phyloP scores from a whole-genome alignment of 768 basidiomycete species.

The Galerina sulciceps region DNA sequence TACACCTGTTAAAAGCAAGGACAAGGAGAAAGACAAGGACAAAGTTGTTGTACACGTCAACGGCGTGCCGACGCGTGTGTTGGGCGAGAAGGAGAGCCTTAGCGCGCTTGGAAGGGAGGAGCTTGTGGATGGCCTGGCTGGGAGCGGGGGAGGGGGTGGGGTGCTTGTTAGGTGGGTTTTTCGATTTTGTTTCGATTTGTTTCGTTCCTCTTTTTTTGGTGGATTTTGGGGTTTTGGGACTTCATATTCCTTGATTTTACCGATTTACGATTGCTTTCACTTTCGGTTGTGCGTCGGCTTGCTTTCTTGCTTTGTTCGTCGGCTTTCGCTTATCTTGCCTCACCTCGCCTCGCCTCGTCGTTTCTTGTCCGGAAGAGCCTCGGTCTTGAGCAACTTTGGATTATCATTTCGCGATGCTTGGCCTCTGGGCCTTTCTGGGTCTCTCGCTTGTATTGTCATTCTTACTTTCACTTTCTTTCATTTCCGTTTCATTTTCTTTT shows the following conservation, averaged over 20 bases:
- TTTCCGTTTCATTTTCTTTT: neutral
- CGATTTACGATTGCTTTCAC: neutral
- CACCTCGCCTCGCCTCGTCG: too few relatives aligned
- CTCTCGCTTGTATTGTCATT: neutral
- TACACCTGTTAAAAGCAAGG: neutral
- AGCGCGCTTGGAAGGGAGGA: slow-evolving; percentile 76
- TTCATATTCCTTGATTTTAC: slow-evolving; percentile 7
- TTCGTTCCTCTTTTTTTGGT: slow-evolving; percentile 1
- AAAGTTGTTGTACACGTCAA: slow-evolving; percentile 43
- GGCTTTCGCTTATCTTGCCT: too few relatives aligned
- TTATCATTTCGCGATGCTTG: too few relatives aligned
- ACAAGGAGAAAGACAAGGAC: slow-evolving; percentile 27
- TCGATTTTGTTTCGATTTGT: slow-evolving; percentile 13
- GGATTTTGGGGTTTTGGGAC: slow-evolving; percentile 34
- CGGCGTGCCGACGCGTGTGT: slow-evolving; percentile 58
- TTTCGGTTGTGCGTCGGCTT: slow-evolving; percentile 3
- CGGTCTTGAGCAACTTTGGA: too few relatives aligned
- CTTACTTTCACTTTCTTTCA: neutral
- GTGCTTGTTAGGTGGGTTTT: slow-evolving; percentile 67
- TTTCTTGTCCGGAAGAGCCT: too few relatives aligned
- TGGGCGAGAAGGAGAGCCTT: slow-evolving; percentile 78
- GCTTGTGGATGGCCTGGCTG: slow-evolving; percentile 70
- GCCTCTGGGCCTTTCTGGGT: neutral
- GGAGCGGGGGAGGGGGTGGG: slow-evolving; percentile 66
- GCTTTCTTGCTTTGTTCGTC: neutral